A percentile compares a stretch with the other conserved stretches of the same genome.
phyloP scores from a whole-genome alignment of 2,329 filamentous ascomycete species.

The Scopulariopsis brevicaulis region DNA sequence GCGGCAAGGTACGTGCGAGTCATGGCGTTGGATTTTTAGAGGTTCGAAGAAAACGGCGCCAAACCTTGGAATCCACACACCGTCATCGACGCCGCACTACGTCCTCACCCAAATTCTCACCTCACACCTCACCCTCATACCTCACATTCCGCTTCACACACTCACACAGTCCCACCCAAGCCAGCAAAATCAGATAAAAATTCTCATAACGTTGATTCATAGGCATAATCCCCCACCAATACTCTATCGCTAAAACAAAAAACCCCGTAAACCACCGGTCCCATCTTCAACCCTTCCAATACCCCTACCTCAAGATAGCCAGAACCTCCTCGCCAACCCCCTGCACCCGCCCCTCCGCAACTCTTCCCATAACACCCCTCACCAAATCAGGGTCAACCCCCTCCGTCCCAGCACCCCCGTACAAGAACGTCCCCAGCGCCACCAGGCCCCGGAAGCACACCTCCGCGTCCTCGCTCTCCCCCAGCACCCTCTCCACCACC shows the following conservation, averaged over 20 bases:
- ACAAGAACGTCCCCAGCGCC: conserved; percentile 64
- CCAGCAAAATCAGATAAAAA: neutral
- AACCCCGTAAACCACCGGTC: conserved; percentile 17
- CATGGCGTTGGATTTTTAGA: too few species aligned
- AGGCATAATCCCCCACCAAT: neutral
- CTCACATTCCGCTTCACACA: conserved; percentile 15
- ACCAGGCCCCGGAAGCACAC: conserved; percentile 75
- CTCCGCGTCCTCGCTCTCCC: conserved; percentile 63
- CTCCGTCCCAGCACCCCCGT: conserved; percentile 16
- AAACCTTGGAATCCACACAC: too few species aligned
- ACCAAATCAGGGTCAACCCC: neutral
- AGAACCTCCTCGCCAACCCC: conserved; percentile 11
- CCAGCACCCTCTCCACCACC: conserved; percentile 51
- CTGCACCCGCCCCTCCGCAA: conserved; percentile 18
- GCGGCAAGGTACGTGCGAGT: too few species aligned
- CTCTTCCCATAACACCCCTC: conserved; percentile 5
- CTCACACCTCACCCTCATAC: conserved; percentile 32
- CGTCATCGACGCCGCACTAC: too few species aligned
- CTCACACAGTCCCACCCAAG: neutral
- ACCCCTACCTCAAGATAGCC: neutral
- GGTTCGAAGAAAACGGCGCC: too few species aligned
- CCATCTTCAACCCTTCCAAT: neutral
- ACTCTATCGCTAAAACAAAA: conserved; percentile 24
- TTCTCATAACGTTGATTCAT: neutral
- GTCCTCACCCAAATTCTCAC: conserved; percentile 43